phyloP scores from a whole-genome alignment of 1,139 yeast species.

The Hanseniaspora gamundiae region DNA sequence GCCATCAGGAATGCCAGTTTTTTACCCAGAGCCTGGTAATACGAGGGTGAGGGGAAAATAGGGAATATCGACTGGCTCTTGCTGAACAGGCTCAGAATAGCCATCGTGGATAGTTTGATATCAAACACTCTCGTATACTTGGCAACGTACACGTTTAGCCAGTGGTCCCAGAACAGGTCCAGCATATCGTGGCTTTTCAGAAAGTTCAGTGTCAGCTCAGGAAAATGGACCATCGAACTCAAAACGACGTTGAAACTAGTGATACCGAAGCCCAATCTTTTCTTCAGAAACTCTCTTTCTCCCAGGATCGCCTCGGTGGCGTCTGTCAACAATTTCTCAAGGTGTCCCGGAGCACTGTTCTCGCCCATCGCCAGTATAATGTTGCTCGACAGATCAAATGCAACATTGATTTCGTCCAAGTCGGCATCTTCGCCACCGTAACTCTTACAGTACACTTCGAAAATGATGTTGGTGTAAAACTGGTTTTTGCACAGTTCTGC shows the following conservation, averaged over 20 bases:
- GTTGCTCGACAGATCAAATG: constrained; percentile 25
- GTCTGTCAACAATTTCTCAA: constrained; percentile 18
- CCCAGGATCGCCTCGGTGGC: constrained; percentile 20
- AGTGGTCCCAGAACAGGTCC: constrained; percentile 44
- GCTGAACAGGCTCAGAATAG: constrained; percentile 38
- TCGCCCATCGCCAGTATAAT: constrained; percentile 24
- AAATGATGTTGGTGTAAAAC: constrained; percentile 20
- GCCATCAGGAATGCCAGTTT: constrained; percentile 40
- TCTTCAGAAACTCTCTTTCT: constrained; percentile 20
- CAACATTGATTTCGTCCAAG: constrained; percentile 22
- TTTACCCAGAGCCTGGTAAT: constrained; percentile 29
- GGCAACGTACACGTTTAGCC: constrained; percentile 49
- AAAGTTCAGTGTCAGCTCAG: constrained; percentile 40
- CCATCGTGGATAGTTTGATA: constrained; percentile 61
- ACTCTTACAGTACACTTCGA: constrained; percentile 21
- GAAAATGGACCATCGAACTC: constrained; percentile 52
- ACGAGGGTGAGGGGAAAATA: constrained; percentile 4
- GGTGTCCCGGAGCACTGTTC: constrained; percentile 16
- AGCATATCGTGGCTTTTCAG: constrained; percentile 38
- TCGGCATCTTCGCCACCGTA: constrained; percentile 22
- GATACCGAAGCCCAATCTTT: constrained; percentile 37
- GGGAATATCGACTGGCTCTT: constrained; percentile 17
- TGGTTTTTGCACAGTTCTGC: constrained; percentile 32
- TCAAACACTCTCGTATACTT: constrained; percentile 67
- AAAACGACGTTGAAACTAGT: constrained; percentile 55